Conservation (phyloP, 2,329 filamentous ascomycete genomes). For the Trichoderma pleuroti region DNA sequence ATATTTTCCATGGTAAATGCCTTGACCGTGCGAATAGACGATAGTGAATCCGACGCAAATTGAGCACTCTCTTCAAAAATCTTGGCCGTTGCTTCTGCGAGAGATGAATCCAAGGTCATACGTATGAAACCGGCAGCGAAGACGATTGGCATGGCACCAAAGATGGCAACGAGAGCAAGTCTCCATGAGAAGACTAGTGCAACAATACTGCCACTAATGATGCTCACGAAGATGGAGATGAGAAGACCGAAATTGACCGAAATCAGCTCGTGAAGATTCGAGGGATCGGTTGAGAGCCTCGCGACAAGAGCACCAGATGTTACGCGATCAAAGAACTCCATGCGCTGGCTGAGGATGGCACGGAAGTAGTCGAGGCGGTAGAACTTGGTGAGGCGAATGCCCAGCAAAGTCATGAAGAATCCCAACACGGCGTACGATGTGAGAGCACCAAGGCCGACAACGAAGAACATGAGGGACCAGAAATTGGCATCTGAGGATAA, state of each 20-base stretch:
- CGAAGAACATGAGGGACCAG: background rate
- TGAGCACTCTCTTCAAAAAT: background rate
- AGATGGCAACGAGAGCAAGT: background rate
- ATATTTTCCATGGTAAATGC: background rate
- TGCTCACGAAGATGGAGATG: background rate
- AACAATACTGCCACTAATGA: background rate
- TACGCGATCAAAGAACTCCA: background rate
- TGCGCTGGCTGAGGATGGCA: background rate
- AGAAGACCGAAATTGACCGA: background rate
- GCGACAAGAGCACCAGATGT: background rate
- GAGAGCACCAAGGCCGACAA: background rate
- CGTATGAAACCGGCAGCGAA: background rate
- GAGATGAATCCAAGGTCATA: background rate
- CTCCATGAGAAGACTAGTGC: background rate
- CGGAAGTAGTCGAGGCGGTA: background rate
- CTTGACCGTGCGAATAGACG: background rate
- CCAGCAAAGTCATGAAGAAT: background rate
- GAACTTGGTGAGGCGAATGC: background rate
- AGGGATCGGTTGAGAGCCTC: background rate
- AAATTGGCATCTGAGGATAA: background rate
- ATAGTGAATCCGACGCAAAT: background rate
- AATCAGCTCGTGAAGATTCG: background rate
- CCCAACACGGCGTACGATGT: background rate
- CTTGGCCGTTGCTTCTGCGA: background rate
- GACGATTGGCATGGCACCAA: background rate